phyloP scores from a whole-genome alignment of 2,329 filamentous ascomycete species.

The Xylariaceae sp. region DNA sequence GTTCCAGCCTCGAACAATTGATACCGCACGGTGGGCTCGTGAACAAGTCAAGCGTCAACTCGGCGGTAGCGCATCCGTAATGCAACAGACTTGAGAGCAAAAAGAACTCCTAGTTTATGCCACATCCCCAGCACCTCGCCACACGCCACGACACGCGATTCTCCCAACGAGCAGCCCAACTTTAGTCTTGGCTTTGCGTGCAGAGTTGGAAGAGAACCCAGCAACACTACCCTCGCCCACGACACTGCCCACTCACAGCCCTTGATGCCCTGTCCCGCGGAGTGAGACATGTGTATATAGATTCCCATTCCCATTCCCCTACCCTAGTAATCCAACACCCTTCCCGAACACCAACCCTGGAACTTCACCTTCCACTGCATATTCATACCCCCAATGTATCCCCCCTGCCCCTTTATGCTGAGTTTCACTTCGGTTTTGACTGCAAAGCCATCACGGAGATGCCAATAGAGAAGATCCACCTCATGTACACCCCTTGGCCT shows the following conservation, averaged over 20 bases:
- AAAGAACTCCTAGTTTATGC: neutral
- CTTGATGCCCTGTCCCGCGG: constrained; percentile 7
- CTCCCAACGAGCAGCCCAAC: constrained; percentile 23
- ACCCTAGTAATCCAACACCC: constrained; percentile 29
- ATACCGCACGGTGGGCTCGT: constrained; percentile 94
- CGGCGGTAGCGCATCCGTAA: constrained; percentile 47
- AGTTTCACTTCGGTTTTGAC: constrained; percentile 30
- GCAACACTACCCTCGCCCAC: constrained; percentile 14
- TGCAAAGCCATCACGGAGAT: constrained; percentile 27
- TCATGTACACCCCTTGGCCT: constrained; percentile 29
- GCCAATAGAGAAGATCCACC: constrained; percentile 30
- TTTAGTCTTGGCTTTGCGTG: constrained; percentile 18
- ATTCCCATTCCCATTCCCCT: constrained; percentile 20
- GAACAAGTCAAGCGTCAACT: constrained; percentile 95
- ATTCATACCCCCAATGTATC: constrained; percentile 16
- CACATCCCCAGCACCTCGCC: constrained; percentile 1
- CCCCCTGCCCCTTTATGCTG: constrained; percentile 22
- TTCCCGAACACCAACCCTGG: constrained; percentile 17
- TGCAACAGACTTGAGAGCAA: constrained; percentile 43
- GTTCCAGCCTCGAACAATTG: constrained; percentile 77
- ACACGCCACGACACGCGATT: constrained; percentile 21
- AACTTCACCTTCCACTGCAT: constrained; percentile 12
- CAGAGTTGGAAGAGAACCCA: constrained; percentile 26
- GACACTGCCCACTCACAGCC: constrained; percentile 5
- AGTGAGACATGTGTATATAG: constrained; percentile 29